Base-by-base conservation (phyloP, 2,329 filamentous ascomycete genomes). In the Thielaviopsis euricoi region DNA sequence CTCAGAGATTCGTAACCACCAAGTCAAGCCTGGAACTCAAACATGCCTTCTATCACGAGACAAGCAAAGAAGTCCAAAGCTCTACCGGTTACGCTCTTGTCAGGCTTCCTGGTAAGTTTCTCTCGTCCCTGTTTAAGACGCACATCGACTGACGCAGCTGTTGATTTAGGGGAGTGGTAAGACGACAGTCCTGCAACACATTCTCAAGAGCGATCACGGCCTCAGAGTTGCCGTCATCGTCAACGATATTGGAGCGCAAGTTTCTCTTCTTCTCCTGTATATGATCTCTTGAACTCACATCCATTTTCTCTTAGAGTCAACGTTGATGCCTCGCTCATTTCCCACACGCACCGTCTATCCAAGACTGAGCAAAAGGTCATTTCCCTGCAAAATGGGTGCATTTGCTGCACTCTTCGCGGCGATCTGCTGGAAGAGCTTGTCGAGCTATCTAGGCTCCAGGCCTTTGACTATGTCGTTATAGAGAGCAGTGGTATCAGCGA, bases 341-440 rank as follows among this genome's bases (percentile, higher is more conserved):
- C 76, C 17, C 71, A 78, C 58, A 74, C 70, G 1, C 75, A 81
- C 64, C 75, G 74, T 23, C 68, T 84, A 40, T 78, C 76, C 2
- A 76, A 78, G 62, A 79, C 78, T 0, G 71, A 82, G 46, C 81
- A 85, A 62, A 83, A 85, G 62, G 73, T 86, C 33, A 79, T 86
- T 17, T 78, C 82, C 10, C 74, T 87, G 57, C 82, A 86, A 64
- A 87, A 86, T 61, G 83, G 85, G 10, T 88, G 85, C 62, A 89
- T 89, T 64, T 89, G 85, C 71, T 89, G 85, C 64, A 88, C 84
- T 0, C 73, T 88, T 0, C 80, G 85, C 3, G 83, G 84, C 0
- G 85, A 88, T 58, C 69, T 88, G 1, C 74, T 89, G 0, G 79
- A 85, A 60, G 85, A 88, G 65, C 75, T 88, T 0, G 83, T 83